Evolutionary conservation across 257 asterid genomes (phyloP), one percentile per base, ranked within the genome.

Genomic region (Schizonepeta tenuifolia): DNA sequence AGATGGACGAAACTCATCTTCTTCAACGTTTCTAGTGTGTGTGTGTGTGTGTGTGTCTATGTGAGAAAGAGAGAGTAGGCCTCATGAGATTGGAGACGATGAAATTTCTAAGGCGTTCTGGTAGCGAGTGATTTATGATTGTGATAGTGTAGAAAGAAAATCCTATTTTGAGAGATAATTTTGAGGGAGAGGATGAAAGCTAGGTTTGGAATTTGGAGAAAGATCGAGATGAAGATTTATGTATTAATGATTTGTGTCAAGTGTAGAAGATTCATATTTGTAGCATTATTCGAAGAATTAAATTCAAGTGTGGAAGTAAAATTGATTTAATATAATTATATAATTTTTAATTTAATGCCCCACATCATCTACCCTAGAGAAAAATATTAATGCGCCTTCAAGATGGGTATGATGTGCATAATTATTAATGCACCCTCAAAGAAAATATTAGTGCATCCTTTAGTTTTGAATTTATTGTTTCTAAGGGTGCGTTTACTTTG

Each of bases 101-200:
- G 49, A 35, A 35, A 13, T 69, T 58, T 49, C 59, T 57, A 9
- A 75, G 62, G 33, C 46, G 17, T 74, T 44, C 11, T n/a, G 64
- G 15, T 5, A 24, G 9, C 5, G 58, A 43, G 60, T 3, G n/a
- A 12, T 21, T 38, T 55, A 26, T 6, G 8, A 56, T 5, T 2
- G 54, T 3, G 0, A 56, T 9, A 0, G 54, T 6, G 8, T 44
- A 61, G 44, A 5, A 12, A n/a, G 66, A 8, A 55, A 65, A 53
- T 26, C 67, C 58, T 59, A 65, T 74, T 56, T 54, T 51, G 8
- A 9, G 67, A 65, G 43, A 40, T 61, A 22, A n/a, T 9, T 26
- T 2, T 58, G 49, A 44, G 9, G 40, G 28, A 20, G 54, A 6
- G 1, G 44, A 20, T 17, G 9, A 9, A 26, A 20, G 5, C 6